These are phyloP conservation scores for Kondoa malvinella DNA, from an alignment of 768 basidiomycete genomes.

Conservation along the genomic window DNA sequence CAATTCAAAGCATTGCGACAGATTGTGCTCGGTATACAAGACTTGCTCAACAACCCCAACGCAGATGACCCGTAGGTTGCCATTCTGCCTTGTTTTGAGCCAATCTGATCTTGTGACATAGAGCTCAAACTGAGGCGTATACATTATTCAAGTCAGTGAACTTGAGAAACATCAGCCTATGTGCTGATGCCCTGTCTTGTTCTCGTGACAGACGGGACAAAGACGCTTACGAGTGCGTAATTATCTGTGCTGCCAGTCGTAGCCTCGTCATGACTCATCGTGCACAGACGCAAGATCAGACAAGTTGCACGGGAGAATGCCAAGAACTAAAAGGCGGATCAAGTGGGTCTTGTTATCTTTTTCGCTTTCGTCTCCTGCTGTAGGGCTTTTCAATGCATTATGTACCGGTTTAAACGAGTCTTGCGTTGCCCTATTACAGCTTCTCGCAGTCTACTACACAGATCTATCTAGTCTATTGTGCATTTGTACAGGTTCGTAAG, in stretches of 20 bases:
- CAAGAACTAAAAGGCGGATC: too few species aligned
- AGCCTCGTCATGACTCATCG: background rate
- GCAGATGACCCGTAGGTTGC: constrained; percentile 56
- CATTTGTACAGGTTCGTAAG: too few species aligned
- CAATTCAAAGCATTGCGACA: constrained; percentile 30
- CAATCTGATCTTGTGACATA: background rate
- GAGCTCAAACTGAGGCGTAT: constrained; percentile 90
- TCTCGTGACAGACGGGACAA: constrained; percentile 12
- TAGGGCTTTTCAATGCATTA: too few species aligned
- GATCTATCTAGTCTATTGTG: too few species aligned
- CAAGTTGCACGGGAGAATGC: constrained; percentile 5
- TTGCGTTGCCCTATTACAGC: too few species aligned
- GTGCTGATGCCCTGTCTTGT: background rate
- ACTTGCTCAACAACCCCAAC: constrained; percentile 85
- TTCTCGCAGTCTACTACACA: too few species aligned
- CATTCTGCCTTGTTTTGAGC: background rate
- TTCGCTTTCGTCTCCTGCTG: too few species aligned
- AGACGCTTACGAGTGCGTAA: constrained; percentile 14
- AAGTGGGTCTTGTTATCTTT: too few species aligned
- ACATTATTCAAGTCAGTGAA: constrained; percentile 85
- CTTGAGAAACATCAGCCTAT: background rate
- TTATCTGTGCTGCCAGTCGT: background rate
- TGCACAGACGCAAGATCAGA: background rate
- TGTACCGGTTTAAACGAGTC: too few species aligned
- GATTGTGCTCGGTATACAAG: constrained; percentile 92